Percentiles rank a stretch among this genome's conserved stretches.
phyloP scores from a whole-genome alignment of 805 yeast species.

The Nakazawaea siamensis region DNA sequence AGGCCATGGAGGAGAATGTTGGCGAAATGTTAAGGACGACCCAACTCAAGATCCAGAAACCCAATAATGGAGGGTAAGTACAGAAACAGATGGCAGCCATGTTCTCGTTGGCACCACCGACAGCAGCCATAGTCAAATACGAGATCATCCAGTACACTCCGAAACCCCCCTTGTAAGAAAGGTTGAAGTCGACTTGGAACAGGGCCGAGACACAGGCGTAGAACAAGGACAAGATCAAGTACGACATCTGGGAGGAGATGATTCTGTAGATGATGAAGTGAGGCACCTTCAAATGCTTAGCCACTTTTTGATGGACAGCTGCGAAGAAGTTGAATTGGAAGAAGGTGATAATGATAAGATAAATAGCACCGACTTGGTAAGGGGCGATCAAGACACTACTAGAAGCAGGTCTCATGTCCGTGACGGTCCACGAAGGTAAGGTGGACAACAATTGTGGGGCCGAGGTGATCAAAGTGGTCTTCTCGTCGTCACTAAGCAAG shows the following conservation, averaged over 20 bases:
- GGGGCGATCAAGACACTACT: conserved; percentile 51
- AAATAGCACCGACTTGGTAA: conserved; percentile 62
- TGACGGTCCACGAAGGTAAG: conserved; percentile 25
- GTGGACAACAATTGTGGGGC: conserved; percentile 20
- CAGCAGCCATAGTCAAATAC: conserved; percentile 63
- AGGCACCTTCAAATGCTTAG: conserved; percentile 33
- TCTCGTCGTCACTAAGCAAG: conserved; percentile 16
- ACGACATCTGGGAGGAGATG: conserved; percentile 40
- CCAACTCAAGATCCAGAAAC: conserved; percentile 67
- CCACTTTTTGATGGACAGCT: conserved; percentile 41
- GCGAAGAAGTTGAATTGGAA: conserved; percentile 55
- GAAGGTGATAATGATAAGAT: conserved; percentile 56
- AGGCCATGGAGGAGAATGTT: conserved; percentile 56
- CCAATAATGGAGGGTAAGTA: conserved; percentile 52
- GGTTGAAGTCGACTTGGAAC: conserved; percentile 52
- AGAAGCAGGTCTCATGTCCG: conserved; percentile 41
- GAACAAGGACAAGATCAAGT: conserved; percentile 43
- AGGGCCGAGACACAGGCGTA: conserved; percentile 55
- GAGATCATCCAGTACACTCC: conserved; percentile 67
- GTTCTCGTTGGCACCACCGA: conserved; percentile 70
- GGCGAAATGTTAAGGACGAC: conserved; percentile 64
- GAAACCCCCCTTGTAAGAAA: conserved; percentile 54
- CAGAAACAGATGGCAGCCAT: conserved; percentile 43
- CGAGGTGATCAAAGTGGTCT: conserved; percentile 11
- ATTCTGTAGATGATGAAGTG: conserved; percentile 46